A percentile compares a stretch with the other conserved stretches of the same genome.
phyloP scores from a whole-genome alignment of 2,329 filamentous ascomycete species.

The Pseudopithomyces chartarum region DNA sequence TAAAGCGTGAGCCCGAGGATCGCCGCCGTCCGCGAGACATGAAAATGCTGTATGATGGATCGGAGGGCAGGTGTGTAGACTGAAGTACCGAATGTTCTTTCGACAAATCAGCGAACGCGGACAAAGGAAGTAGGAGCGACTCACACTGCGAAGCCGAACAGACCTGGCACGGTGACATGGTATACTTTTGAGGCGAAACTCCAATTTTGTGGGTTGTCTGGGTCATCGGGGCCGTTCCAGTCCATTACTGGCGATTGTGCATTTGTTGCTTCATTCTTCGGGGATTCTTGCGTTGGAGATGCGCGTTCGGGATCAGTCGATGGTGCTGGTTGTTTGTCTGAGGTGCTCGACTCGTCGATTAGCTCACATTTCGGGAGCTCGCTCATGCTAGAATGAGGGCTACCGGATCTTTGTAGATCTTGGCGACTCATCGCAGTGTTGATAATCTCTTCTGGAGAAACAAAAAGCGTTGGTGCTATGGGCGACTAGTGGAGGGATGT shows the following conservation, averaged over 20 bases:
- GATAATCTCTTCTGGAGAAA: neutral
- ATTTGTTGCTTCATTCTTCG: neutral
- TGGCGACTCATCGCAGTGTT: neutral
- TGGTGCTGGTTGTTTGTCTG: neutral
- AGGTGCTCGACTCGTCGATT: neutral
- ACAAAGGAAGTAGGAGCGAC: conserved; percentile 3
- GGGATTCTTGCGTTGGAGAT: neutral
- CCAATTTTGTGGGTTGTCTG: conserved; percentile 48
- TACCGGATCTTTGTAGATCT: neutral
- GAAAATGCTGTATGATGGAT: conserved; percentile 59
- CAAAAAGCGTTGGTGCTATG: neutral
- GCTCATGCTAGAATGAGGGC: neutral
- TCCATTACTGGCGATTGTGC: neutral
- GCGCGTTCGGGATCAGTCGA: neutral
- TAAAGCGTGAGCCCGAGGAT: conserved; percentile 66
- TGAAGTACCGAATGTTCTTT: conserved; percentile 59
- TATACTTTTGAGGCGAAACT: conserved; percentile 24
- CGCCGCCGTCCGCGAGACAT: conserved; percentile 59
- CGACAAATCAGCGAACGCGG: conserved; percentile 1
- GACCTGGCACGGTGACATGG: conserved; percentile 39
- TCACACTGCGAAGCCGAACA: conserved; percentile 45
- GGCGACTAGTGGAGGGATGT: neutral
- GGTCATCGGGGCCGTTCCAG: conserved; percentile 19
- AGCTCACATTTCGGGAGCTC: neutral
- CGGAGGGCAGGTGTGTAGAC: conserved; percentile 57